Percentiles rank a stretch among this genome's conserved stretches.
phyloP scores from a whole-genome alignment of 2,329 filamentous ascomycete species.

The Fusarium sp. region DNA sequence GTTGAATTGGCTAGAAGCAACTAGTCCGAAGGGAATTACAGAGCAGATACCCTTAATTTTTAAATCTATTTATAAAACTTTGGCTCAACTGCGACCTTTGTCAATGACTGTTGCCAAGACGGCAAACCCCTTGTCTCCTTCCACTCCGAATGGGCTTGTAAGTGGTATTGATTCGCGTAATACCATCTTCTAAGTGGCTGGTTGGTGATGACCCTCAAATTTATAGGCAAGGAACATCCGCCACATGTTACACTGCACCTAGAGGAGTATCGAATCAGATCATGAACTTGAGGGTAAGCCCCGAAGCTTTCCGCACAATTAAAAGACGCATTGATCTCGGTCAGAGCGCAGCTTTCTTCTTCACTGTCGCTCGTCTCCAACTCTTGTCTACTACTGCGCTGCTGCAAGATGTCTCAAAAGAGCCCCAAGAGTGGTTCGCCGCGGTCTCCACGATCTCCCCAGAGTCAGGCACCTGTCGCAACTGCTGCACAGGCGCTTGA shows the following conservation, averaged over 20 bases:
- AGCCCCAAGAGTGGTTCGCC: conserved; percentile 10
- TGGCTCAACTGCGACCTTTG: background rate
- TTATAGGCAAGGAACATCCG: background rate
- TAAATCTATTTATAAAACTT: background rate
- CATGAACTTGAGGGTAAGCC: background rate
- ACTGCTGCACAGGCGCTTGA: background rate
- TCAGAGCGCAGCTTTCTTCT: background rate
- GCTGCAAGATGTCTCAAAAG: background rate
- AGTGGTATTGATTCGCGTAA: background rate
- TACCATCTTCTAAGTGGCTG: background rate
- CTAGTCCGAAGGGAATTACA: background rate
- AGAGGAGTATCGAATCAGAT: background rate
- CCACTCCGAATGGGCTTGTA: background rate
- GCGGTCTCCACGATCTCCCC: background rate
- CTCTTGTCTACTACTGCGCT: background rate
- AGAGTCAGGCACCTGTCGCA: background rate
- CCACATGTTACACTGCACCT: background rate
- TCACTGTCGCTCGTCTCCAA: background rate
- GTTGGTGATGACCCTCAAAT: background rate
- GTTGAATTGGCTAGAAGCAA: no score
- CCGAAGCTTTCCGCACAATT: background rate
- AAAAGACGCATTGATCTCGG: background rate
- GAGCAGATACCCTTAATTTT: background rate
- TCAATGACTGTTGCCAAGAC: background rate
- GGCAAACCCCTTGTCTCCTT: background rate